phyloP scores from a whole-genome alignment of 495 filamentous ascomycete genomes.

The Sordaria brevicollis region DNA sequence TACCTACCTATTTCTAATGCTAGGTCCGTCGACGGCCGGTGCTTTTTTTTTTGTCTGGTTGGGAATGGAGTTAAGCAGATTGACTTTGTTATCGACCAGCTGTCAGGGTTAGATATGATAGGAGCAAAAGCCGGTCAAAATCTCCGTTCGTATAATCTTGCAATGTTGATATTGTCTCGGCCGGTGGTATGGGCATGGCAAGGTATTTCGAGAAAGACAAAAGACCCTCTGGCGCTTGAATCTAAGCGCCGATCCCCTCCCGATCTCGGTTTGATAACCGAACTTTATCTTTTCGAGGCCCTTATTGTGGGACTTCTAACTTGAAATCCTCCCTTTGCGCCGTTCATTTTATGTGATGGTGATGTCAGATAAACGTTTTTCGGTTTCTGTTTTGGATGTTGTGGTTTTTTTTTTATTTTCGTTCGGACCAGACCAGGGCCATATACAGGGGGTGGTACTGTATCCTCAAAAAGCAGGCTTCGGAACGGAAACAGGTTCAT shows the following conservation, averaged over 20 bases:
- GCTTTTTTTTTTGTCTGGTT: not conserved
- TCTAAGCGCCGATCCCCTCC: not conserved
- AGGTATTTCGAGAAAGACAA: not conserved
- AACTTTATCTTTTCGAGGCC: not conserved
- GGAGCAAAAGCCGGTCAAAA: not conserved
- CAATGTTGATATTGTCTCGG: not conserved
- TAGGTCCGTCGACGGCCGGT: not conserved
- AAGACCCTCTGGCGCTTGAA: not conserved
- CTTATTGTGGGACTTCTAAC: not conserved
- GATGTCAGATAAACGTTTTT: not conserved
- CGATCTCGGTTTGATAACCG: not conserved
- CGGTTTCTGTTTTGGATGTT: no score
- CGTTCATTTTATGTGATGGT: not conserved
- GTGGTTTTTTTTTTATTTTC: not conserved
- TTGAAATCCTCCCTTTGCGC: no score
- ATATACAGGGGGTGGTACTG: not conserved
- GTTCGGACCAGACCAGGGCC: not conserved
- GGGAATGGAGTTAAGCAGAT: not conserved
- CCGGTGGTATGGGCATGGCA: not conserved
- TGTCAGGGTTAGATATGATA: not conserved
- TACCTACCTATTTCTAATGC: not conserved
- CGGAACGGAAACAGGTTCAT: not conserved
- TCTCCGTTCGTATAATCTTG: no score
- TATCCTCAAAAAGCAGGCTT: not conserved
- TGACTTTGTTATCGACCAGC: not conserved